Conservation (phyloP, 2,329 filamentous ascomycete genomes). For the Colletotrichum eremochloae region DNA sequence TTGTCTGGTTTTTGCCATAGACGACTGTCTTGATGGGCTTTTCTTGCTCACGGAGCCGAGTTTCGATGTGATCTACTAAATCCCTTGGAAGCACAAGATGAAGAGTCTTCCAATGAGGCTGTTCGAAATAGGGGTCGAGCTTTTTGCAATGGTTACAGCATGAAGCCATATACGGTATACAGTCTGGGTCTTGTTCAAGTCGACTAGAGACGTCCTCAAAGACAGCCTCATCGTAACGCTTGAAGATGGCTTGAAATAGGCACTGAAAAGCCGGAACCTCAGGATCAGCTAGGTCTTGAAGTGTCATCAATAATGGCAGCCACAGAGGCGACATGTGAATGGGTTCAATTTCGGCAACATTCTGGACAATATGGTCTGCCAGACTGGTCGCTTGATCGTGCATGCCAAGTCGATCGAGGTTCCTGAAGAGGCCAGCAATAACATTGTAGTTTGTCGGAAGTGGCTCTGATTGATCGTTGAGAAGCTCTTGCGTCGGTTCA, state of each 20-base stretch:
- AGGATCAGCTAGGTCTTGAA: slow-evolving; percentile 31
- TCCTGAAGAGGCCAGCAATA: slow-evolving; percentile 33
- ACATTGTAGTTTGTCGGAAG: slow-evolving; percentile 9
- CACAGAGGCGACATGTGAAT: slow-evolving; percentile 34
- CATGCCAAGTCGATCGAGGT: slow-evolving; percentile 31
- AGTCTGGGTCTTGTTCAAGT: slow-evolving; percentile 13
- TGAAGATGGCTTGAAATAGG: slow-evolving; percentile 28
- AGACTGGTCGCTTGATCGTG: slow-evolving; percentile 12
- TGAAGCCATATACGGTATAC: slow-evolving; percentile 21
- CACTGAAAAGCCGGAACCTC: slow-evolving; percentile 14
- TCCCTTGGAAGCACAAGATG: slow-evolving; percentile 27
- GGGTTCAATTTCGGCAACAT: slow-evolving; percentile 21
- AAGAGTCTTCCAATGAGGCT: slow-evolving; percentile 32
- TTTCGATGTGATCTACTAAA: slow-evolving; percentile 21
- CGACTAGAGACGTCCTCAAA: slow-evolving; percentile 29
- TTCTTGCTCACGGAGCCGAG: slow-evolving; percentile 19
- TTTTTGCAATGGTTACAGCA: slow-evolving; percentile 31
- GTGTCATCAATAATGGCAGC: slow-evolving; percentile 25
- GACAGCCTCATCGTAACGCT: slow-evolving; percentile 20
- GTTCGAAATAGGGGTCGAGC: slow-evolving; percentile 30
- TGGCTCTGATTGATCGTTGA: not conserved
- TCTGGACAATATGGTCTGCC: slow-evolving; percentile 7
- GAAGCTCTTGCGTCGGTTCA: slow-evolving; percentile 5
- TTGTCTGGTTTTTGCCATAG: slow-evolving; percentile 26
- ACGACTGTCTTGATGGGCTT: slow-evolving; percentile 28